Evolutionary conservation across 75 land plant species (phyloP).

Genomic region (Sequoiadendron giganteum): DNA sequence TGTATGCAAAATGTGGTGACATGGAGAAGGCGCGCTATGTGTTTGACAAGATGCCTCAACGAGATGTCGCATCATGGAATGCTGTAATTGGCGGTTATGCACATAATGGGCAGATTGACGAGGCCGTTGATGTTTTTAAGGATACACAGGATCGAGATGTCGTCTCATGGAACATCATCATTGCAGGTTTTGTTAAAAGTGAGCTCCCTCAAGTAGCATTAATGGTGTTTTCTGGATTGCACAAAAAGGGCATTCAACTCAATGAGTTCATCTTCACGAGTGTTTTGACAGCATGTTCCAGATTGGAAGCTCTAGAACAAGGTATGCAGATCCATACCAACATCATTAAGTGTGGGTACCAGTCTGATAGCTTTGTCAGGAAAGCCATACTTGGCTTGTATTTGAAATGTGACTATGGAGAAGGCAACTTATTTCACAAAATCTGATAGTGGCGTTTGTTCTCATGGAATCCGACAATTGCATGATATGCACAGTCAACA

Average conservation of each 20-base stretch:
- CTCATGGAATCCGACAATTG: conserved; percentile 10
- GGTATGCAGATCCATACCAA: conserved; percentile 4
- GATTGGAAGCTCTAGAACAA: neutral
- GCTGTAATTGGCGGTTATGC: conserved; percentile 22
- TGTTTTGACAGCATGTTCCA: conserved; percentile 7
- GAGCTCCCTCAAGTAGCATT: conserved; percentile 8
- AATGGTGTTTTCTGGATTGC: conserved; percentile 7
- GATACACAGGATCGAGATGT: conserved; percentile 1
- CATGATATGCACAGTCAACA: conserved; percentile 32
- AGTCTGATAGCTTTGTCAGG: conserved; percentile 10
- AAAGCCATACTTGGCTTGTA: conserved; percentile 19
- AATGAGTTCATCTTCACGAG: neutral
- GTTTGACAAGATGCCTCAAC: conserved; percentile 15
- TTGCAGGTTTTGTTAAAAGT: neutral
- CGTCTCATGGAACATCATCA: conserved; percentile 14
- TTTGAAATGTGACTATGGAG: conserved; percentile 12
- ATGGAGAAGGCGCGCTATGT: conserved; percentile 13
- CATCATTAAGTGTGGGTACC: neutral
- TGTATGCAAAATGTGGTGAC: conserved; percentile 17
- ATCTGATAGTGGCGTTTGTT: neutral
- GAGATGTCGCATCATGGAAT: conserved; percentile 19
- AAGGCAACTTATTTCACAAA: conserved; percentile 19
- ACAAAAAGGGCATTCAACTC: neutral
- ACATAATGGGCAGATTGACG: conserved; percentile 6
- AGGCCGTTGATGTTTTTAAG: conserved; percentile 13